Conservation (phyloP, 2,329 filamentous ascomycete genomes). For the Monosporascus sp. region DNA sequence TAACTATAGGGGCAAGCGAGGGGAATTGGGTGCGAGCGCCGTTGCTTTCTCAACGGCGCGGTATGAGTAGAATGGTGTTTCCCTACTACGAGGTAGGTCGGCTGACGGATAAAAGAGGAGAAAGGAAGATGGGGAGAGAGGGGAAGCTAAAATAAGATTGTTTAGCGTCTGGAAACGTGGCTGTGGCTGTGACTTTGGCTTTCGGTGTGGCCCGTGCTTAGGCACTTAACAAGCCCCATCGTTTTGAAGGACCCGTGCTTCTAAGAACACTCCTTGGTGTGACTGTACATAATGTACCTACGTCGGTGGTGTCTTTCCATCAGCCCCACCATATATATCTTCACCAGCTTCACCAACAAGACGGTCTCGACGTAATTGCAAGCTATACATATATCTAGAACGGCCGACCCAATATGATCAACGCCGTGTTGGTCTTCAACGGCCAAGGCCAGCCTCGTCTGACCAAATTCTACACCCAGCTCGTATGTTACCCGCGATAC, state of each 20-base stretch:
- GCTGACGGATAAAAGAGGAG: slow-evolving; percentile 4
- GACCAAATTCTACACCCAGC: slow-evolving; percentile 97
- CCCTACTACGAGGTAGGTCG: no score
- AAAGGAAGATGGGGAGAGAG: slow-evolving; percentile 3
- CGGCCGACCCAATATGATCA: slow-evolving; percentile 67
- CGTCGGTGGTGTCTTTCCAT: no score
- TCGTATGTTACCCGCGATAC: slow-evolving; percentile 49
- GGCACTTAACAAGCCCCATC: no score
- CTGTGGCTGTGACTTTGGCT: background rate
- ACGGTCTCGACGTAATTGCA: slow-evolving; percentile 5
- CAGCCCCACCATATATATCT: background rate
- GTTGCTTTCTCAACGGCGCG: slow-evolving; percentile 22
- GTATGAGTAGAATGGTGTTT: background rate
- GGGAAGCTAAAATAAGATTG: slow-evolving; percentile 12
- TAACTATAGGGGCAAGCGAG: slow-evolving; percentile 17
- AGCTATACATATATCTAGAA: background rate
- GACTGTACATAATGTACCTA: no score
- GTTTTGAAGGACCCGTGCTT: no score
- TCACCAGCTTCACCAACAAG: background rate
- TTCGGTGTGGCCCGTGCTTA: no score
- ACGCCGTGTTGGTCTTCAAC: slow-evolving; percentile 97
- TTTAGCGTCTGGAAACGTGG: slow-evolving; percentile 2
- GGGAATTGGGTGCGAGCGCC: slow-evolving; percentile 21
- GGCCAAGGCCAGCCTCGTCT: slow-evolving; percentile 94
- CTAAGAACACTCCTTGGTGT: no score